Evolutionary conservation across 768 basidiomycete genomes (phyloP), one percentile per base, ranked within the genome.

Genomic region (Naganishia randhawae): DNA sequence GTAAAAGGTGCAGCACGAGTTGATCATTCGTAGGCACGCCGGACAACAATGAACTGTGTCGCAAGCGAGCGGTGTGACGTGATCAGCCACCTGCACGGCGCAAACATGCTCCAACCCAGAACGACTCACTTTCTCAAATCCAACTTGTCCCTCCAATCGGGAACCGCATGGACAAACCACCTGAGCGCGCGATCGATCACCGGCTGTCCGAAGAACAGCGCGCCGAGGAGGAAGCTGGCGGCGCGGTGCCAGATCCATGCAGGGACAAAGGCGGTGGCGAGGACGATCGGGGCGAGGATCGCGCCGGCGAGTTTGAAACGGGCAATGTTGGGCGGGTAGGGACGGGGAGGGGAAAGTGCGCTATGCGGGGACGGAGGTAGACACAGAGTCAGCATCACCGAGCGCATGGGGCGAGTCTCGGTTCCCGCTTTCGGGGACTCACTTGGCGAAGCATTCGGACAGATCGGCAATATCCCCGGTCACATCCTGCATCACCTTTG

Each of bases 21-120:
- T 81, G 81, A 29, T 78, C 77, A 70, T 82, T 76, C 65, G 81
- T 82, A 9, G 81, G 81, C 2, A 82, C 81, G 27, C 76, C 71
- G 42, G 76, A 79, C 41, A 81, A 65, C 63, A 81, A 71, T 1
- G 80, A 80, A 72, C 57, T 61, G n/a, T 1, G 14, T 3, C 9
- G 10, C 19, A 37, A 13, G 22, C 22, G n/a, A n/a, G n/a, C n/a
- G n/a, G n/a, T n/a, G n/a, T n/a, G n/a, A n/a, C n/a, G n/a, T n/a
- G n/a, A n/a, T n/a, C n/a, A n/a, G n/a, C n/a, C n/a, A n/a, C n/a
- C n/a, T n/a, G n/a, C n/a, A n/a, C n/a, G n/a, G n/a, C n/a, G n/a
- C n/a, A n/a, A n/a, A n/a, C n/a, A n/a, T n/a, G n/a, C n/a, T n/a
- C n/a, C n/a, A n/a, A n/a, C 29, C 35, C 53, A 53, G 19, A 32